Evolutionary conservation across 495 filamentous ascomycete genomes (phyloP), one percentile per base, ranked within the genome.

Genomic region (Annulohypoxylon nitens): DNA sequence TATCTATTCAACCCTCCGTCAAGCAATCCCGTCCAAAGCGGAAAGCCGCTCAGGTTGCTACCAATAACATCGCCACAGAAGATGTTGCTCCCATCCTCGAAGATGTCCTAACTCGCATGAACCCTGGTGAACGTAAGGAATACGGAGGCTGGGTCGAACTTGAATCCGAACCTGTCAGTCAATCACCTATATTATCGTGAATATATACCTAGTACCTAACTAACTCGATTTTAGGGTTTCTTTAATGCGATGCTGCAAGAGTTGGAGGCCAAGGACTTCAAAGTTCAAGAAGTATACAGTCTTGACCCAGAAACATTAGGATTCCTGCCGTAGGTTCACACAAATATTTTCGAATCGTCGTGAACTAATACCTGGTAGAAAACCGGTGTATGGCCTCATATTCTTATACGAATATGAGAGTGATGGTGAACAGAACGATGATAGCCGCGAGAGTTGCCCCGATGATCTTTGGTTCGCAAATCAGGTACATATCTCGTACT

Each of bases 381-480:
- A 91, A 73, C 93, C 93, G 23, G 87, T 94, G 10, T 89, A 94
- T 73, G 93, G 94, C 3, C 79, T 97, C 12, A 90, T 98, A 26
- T 97, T 97, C 69, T 87, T 97, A 4, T 95, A 92, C 75, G 87
- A 90, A 67, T 93, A 90, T 81, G 82, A 88, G 48, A 84, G 88
- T 66, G 87, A 91, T 68, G 73, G 80, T 39, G 87, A 74, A 26
- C 64, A 70, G 36, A 70, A 63, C 14, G 69, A 78, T 14, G 63
- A 74, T 4, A 75, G 78, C 25, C 54, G 70, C 1, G 73, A 81
- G 45, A 60, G 71, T 45, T 92, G 90, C 67, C 91, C 92, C 0
- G 83, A 90, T 16, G 84, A 90, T 23, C 80, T 97, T 33, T 99
- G 96, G 96, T 98, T 98, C 81, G 94, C 94, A 12, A 98, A 97